Evolutionary conservation across 2,329 filamentous ascomycete genomes (phyloP).

Genomic region (Stromatinia cepivora): DNA sequence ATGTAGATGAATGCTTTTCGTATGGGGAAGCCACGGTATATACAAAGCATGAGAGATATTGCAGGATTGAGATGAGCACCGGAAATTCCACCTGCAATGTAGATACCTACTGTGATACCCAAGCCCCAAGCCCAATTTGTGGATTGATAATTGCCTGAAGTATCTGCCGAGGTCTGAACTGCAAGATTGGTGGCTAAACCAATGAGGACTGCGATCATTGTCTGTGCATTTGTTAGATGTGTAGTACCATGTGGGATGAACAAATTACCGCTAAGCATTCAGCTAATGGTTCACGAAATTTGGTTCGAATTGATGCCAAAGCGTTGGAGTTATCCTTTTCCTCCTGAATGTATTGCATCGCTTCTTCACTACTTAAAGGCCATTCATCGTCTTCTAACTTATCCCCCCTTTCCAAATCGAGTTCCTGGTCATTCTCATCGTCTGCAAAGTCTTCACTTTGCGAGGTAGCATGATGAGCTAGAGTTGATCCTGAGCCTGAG

Average conservation of each 20-base stretch:
- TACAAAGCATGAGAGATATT: constrained; percentile 47
- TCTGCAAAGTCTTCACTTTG: constrained; percentile 7
- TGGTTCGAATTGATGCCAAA: constrained; percentile 50
- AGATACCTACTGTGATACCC: constrained; percentile 53
- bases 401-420: constrained; percentile 20
- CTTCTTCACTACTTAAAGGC: constrained; percentile 27
- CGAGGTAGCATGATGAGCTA: not conserved
- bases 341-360: constrained; percentile 27
- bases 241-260: not conserved
- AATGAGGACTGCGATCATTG: constrained; percentile 40
- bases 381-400: constrained; percentile 20
- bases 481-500: constrained; percentile 7
- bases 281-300: constrained; percentile 52
- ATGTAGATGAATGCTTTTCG: constrained; percentile 52
- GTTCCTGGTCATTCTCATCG: not conserved
- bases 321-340: constrained; percentile 14
- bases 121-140: constrained; percentile 54
- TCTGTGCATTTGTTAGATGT: constrained; percentile 17
- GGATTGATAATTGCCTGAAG: constrained; percentile 46
- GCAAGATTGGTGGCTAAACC: constrained; percentile 51
- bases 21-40: constrained; percentile 55
- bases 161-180: constrained; percentile 37
- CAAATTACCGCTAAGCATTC: constrained; percentile 48
- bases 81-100: constrained; percentile 50
- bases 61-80: constrained; percentile 49